These are phyloP conservation scores for Gymnopilus junonius DNA, from an alignment of 768 basidiomycete species.

Conservation along the genomic window DNA sequence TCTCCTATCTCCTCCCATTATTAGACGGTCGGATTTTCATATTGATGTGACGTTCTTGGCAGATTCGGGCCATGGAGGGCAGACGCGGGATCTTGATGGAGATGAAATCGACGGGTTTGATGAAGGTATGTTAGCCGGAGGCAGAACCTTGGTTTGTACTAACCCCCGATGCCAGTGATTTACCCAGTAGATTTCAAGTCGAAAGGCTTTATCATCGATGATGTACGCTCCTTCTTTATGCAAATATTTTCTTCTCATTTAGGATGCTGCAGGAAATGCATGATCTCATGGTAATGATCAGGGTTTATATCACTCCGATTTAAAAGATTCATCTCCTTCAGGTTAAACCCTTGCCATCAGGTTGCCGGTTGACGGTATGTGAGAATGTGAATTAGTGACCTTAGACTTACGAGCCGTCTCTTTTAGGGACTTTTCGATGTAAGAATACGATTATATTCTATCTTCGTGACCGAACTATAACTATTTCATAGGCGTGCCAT, in stretches of 20 bases:
- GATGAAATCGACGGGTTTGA: conserved; percentile 83
- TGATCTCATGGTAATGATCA: conserved; percentile 44
- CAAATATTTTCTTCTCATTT: neutral
- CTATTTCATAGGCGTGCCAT: conserved; percentile 48
- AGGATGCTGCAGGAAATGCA: conserved; percentile 45
- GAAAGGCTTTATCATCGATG: conserved; percentile 77
- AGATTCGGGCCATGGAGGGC: conserved; percentile 98
- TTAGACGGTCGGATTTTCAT: neutral
- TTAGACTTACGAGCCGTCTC: neutral
- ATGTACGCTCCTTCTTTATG: conserved; percentile 38
- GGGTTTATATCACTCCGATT: neutral
- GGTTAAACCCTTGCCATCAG: conserved; percentile 49
- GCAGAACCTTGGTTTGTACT: neutral
- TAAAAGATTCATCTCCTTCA: conserved; percentile 14
- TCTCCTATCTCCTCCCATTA: too few species aligned
- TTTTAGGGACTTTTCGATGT: conserved; percentile 58
- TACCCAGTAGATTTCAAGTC: conserved; percentile 87
- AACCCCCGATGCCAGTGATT: too few species aligned
- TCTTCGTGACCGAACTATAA: neutral
- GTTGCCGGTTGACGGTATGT: conserved; percentile 58
- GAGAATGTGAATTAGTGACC: too few species aligned
- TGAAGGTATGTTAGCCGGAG: conserved; percentile 54
- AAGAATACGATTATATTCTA: conserved; percentile 17
- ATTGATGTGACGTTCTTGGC: neutral
- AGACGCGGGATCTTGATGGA: conserved; percentile 75